Base-by-base conservation (phyloP, 2,329 filamentous ascomycete species). In the Monosporascus sp. region DNA sequence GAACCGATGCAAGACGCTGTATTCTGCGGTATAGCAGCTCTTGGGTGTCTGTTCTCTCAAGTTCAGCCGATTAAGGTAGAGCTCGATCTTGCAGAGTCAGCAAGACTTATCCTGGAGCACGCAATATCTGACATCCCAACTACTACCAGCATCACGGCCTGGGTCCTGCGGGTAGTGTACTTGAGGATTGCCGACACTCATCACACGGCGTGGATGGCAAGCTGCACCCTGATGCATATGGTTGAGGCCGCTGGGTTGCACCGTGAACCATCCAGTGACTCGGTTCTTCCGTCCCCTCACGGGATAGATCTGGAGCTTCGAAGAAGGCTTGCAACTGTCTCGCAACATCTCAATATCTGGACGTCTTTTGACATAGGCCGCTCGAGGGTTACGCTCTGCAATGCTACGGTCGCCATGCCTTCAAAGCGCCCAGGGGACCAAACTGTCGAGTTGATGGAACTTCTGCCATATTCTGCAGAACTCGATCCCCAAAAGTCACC, bases 341-440 rank as follows among this genome's bases (percentile, higher is more conserved):
- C 80, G 0, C 76, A 79, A 9, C 80, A 83, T 57, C 71, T 84
- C 7, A 83, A 83, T 57, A 77, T 76, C 14, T 83, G 80, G 80
- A 76, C 78, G 25, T 82, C 79, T 0, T 83, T 81, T 56, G 81
- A 84, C 51, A 75, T 82, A 50, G 80, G 80, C 1, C 73, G 78
- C 0, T 80, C 79, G 0, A 71, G 78, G 9, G 77, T 82, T 54
- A 72, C 55, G 0, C 68, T 81, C 0, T 73, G 74, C 37, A 74
- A 74, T 18, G 73, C 75, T 9, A 73, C 72, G 0, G 70, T 72
- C 1, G 63, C 72, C 11, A 66, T 75, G 8, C 73, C 75, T 0
- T 62, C 67, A 0, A 61, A 67, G 0, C 64, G 67, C 7, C 63
- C 70, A 2, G 71, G 72, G 1, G 73, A 77, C 54, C 70, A 67